Evolutionary conservation across 345 rosid species (phyloP).

Genomic region (Lenwebbia sp.): DNA sequence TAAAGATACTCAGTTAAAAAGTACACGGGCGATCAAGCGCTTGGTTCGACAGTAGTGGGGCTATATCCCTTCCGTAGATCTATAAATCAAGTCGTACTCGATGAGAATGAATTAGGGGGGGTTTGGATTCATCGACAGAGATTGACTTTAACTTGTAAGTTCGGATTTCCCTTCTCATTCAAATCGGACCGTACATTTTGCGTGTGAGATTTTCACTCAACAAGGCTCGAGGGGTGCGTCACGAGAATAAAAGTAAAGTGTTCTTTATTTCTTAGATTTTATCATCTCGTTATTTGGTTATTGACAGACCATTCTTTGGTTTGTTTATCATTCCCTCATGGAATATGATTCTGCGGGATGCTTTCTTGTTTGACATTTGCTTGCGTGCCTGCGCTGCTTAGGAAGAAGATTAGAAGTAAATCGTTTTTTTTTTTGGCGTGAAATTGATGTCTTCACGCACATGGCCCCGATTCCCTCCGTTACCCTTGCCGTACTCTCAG

Average conservation of each 20-base stretch:
- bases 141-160: too few species aligned
- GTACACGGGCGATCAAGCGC: too few species aligned
- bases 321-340: not conserved
- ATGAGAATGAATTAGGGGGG: too few species aligned
- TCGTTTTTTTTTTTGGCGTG: not conserved
- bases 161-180: too few species aligned
- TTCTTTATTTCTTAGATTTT: not conserved
- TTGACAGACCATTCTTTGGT: not conserved
- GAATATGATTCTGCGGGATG: not conserved
- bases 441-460: not conserved
- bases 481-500: not conserved
- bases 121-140: too few species aligned
- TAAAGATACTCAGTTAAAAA: too few species aligned
- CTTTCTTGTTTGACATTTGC: not conserved
- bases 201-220: too few species aligned
- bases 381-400: not conserved
- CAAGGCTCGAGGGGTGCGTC: not conserved
- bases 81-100: too few species aligned
- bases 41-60: too few species aligned
- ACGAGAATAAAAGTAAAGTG: not conserved
- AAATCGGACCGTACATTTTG: too few species aligned
- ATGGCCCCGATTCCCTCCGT: not conserved
- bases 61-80: too few species aligned
- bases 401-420: not conserved
- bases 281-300: not conserved